Conservation (phyloP, 345 rosid species). For the Punica granatum region DNA sequence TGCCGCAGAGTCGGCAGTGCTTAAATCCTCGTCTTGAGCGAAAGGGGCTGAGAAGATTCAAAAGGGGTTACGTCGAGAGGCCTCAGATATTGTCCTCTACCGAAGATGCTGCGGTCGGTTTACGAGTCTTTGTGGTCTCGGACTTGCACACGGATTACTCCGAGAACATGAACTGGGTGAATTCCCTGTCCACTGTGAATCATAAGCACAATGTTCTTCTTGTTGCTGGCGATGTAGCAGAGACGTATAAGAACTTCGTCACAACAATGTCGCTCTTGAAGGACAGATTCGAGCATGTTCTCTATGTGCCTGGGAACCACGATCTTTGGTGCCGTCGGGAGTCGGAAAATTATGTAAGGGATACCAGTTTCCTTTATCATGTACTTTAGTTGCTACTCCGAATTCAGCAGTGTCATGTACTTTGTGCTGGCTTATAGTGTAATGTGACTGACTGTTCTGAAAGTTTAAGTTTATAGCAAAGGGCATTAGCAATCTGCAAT, state of each 20-base stretch:
- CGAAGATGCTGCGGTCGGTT: slow-evolving; percentile 14
- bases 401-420: too few relatives aligned
- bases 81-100: slow-evolving; percentile 20
- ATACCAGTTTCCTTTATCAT: neutral
- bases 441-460: too few relatives aligned
- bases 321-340: slow-evolving; percentile 55
- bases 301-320: slow-evolving; percentile 60
- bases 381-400: too few relatives aligned
- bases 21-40: slow-evolving; percentile 5
- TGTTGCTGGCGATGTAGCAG: slow-evolving; percentile 65
- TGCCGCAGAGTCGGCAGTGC: slow-evolving; percentile 4
- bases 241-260: slow-evolving; percentile 35
- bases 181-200: slow-evolving; percentile 27
- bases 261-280: slow-evolving; percentile 50
- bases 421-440: too few relatives aligned
- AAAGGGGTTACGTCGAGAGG: slow-evolving; percentile 20
- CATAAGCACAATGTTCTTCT: slow-evolving; percentile 40
- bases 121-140: slow-evolving; percentile 46
- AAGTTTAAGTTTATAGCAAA: neutral
- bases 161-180: slow-evolving; percentile 54
- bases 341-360: slow-evolving; percentile 31
- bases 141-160: slow-evolving; percentile 59
- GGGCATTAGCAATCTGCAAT: neutral
- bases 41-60: slow-evolving; percentile 4
- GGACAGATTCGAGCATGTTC: slow-evolving; percentile 41